A percentile compares a stretch with the other conserved stretches of the same genome.
These are phyloP conservation scores for Candida adriatica DNA, from an alignment of 805 yeast species.

Conservation along the genomic window DNA sequence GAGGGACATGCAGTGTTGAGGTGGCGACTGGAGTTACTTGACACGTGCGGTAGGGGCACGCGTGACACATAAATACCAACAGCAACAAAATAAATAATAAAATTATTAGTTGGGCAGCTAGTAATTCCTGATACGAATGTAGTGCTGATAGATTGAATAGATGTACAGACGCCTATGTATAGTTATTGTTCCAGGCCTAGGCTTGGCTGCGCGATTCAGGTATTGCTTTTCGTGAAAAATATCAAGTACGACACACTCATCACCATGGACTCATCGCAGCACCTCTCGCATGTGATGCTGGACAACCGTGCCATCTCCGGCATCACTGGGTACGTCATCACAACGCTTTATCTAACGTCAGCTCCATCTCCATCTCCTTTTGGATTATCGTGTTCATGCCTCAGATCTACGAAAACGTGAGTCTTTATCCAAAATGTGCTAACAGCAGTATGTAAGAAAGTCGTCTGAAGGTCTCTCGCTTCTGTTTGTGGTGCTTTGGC, in stretches of 20 bases:
- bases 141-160: too few relatives aligned
- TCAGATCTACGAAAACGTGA: conserved; percentile 77
- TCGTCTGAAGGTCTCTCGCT: conserved; percentile 87
- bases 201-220: too few relatives aligned
- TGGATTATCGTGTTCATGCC: conserved; percentile 99
- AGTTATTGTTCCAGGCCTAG: too few relatives aligned
- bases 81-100: too few relatives aligned
- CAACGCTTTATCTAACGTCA: conserved; percentile 1
- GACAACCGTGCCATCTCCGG: conserved; percentile 24
- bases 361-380: conserved; percentile 87
- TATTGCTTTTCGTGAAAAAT: background rate
- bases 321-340: conserved; percentile 20
- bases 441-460: conserved; percentile 51
- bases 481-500: conserved; percentile 83
- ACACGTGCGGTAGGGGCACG: too few relatives aligned
- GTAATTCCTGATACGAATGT: too few relatives aligned
- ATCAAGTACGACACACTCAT: background rate
- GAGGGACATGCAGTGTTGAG: too few relatives aligned
- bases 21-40: too few relatives aligned
- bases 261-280: conserved; percentile 3
- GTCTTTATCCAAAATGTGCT: background rate
- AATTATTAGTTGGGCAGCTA: too few relatives aligned
- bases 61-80: too few relatives aligned
- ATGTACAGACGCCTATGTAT: too few relatives aligned
- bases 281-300: conserved; percentile 16